Evolutionary conservation across 2,329 filamentous ascomycete species (phyloP), one percentile per base, ranked within the genome.

Genomic region (Bipolaris sorokiniana): DNA sequence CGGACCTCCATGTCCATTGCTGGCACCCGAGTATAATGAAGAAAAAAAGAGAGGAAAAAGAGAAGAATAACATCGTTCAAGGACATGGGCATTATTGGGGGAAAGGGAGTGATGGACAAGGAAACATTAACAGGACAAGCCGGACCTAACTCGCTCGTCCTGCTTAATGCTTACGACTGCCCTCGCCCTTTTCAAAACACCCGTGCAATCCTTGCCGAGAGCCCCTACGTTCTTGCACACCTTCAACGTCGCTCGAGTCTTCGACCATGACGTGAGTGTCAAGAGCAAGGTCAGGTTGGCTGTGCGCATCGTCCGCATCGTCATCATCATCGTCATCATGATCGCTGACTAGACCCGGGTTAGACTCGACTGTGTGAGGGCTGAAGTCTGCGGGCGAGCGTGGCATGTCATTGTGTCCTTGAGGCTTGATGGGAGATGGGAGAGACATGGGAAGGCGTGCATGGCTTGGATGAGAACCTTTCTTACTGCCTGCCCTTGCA

Each of bases 291-390:
- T 77, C 75, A 10, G 66, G 70, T 37, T 75, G 73, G 59, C 72
- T 75, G 46, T 67, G 70, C 41, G 73, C 68, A 56, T 76, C 74
- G 46, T 76, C 71, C 22, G 69, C 75, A 41, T 77, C 75, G 46
- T 78, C 77, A 38, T 80, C 78, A 51, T 81, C 80, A 54, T 82
- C 78, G 28, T 80, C 81, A 54, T 82, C 80, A 65, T 81, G 79
- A 59, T 83, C 81, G 62, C 78, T 81, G 34, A 82, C 79, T 58
- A 83, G 69, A 22, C 80, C 81, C 15, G 81, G 81, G 49, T 80
- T 80, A 64, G 78, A 81, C 66, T 82, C 80, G 51, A 78, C 76
- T 2, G 79, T 78, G 56, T 81, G 74, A 31, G 81, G 81, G 59
- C 78, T 80, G 57, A 81, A 74, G 41, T 77, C 77, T 62, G 76